Evolutionary conservation across 192 early-diverging fungal genomes (phyloP).

Genomic region (Diversispora epigaea): DNA sequence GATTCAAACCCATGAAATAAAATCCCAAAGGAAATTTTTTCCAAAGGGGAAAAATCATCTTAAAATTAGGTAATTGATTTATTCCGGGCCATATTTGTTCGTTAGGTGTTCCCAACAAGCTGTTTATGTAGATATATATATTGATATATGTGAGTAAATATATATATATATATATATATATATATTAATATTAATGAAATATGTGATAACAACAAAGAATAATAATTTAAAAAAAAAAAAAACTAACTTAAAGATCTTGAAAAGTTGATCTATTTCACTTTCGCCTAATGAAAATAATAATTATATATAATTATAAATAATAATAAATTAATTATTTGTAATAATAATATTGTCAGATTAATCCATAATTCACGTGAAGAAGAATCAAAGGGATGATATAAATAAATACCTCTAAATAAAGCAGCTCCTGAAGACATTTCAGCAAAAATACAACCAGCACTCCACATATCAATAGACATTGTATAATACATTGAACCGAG

Average conservation of each 20-base stretch:
- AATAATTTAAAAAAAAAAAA: neutral
- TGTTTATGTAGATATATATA: constrained; percentile 88
- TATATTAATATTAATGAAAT: constrained; percentile 7
- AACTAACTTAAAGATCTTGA: constrained; percentile 75
- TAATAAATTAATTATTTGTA: neutral
- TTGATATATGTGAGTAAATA: constrained; percentile 75
- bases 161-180: too few relatives aligned
- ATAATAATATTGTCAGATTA: too few relatives aligned
- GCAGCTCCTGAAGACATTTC: constrained; percentile 83
- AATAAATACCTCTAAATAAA: constrained; percentile 77
- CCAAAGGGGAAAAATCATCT: constrained; percentile 78
- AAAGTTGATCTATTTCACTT: constrained; percentile 92
- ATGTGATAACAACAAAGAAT: neutral
- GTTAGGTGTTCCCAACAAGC: constrained; percentile 80
- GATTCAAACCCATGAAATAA: constrained; percentile 55
- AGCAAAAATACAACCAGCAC: constrained; percentile 95
- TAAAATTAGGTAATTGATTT: constrained; percentile 77
- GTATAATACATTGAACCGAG: constrained; percentile 89
- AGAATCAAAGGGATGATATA: neutral
- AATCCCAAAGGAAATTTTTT: constrained; percentile 45
- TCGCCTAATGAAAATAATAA: constrained; percentile 51
- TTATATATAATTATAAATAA: too few relatives aligned
- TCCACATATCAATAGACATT: constrained; percentile 97
- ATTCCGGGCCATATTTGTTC: constrained; percentile 78
- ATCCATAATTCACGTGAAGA: neutral